A percentile compares a stretch with the other conserved stretches of the same genome.
Conservation (phyloP, 768 basidiomycete genomes). For the Cyclocybe cylindracea region DNA sequence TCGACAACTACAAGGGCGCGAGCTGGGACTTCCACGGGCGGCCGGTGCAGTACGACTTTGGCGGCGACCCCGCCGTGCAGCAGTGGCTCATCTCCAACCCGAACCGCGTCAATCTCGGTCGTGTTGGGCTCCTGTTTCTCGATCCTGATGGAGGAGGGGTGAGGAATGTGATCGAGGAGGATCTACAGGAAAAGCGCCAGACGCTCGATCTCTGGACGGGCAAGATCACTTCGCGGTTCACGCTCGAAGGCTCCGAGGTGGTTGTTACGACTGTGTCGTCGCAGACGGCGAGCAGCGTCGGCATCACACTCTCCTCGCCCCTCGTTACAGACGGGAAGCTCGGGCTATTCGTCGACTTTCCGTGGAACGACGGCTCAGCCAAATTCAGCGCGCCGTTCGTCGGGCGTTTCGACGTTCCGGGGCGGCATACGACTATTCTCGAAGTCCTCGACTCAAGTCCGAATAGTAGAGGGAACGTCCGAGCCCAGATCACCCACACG, state of each 20-base stretch:
- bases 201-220: slow-evolving; percentile 60
- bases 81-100: slow-evolving; percentile 62
- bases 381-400: slow-evolving; percentile 64
- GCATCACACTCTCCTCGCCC: slow-evolving; percentile 38
- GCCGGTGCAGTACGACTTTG: slow-evolving; percentile 45
- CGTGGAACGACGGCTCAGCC: slow-evolving; percentile 57
- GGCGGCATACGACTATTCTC: slow-evolving; percentile 52
- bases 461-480: slow-evolving; percentile 16
- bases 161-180: slow-evolving; percentile 35
- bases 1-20: slow-evolving; percentile 48
- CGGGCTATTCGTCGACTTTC: slow-evolving; percentile 57
- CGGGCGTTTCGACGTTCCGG: slow-evolving; percentile 47
- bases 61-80: slow-evolving; percentile 27
- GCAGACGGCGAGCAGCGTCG: slow-evolving; percentile 40
- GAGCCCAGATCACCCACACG: slow-evolving; percentile 43
- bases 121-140: slow-evolving; percentile 46
- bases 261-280: slow-evolving; percentile 41
- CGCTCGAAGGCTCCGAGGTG: slow-evolving; percentile 33
- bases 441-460: too few relatives aligned
- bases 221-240: slow-evolving; percentile 46
- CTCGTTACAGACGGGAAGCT: slow-evolving; percentile 39
- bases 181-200: slow-evolving; percentile 38
- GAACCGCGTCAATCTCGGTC: slow-evolving; percentile 56
- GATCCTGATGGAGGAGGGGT: slow-evolving; percentile 1
- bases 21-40: slow-evolving; percentile 53